These are phyloP conservation scores for Huntiella decipiens DNA, from an alignment of 2,329 filamentous ascomycete genomes.

Conservation along the genomic window DNA sequence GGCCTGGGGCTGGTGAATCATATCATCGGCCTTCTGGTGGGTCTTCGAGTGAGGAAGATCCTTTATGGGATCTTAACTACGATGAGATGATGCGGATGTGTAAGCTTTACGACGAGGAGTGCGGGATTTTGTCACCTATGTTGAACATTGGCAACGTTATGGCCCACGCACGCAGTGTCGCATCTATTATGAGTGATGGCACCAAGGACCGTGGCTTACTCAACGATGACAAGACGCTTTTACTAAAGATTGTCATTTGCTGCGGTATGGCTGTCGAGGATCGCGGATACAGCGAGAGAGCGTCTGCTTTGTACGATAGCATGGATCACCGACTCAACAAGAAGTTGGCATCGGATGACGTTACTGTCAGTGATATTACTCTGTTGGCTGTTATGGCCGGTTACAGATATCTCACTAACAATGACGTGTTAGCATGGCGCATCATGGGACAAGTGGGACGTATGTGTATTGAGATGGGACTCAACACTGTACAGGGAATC, in stretches of 20 bases:
- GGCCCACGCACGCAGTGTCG: slow-evolving; percentile 48
- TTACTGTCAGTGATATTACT: slow-evolving; percentile 28
- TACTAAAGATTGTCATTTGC: slow-evolving; percentile 71
- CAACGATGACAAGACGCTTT: slow-evolving; percentile 37
- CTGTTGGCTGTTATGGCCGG: slow-evolving; percentile 34
- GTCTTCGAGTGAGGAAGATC: slow-evolving; percentile 32
- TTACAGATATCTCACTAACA: slow-evolving; percentile 71
- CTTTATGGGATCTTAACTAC: slow-evolving; percentile 58
- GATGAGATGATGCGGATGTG: slow-evolving; percentile 68
- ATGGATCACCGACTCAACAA: slow-evolving; percentile 54
- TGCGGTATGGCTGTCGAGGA: slow-evolving; percentile 60
- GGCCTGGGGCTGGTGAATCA: neutral
- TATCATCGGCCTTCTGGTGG: slow-evolving; percentile 4
- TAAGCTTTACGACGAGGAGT: slow-evolving; percentile 69
- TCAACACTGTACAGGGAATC: slow-evolving; percentile 64
- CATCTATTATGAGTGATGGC: slow-evolving; percentile 46
- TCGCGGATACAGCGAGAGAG: slow-evolving; percentile 58
- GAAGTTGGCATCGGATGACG: slow-evolving; percentile 36
- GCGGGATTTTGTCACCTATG: slow-evolving; percentile 83
- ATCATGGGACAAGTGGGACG: slow-evolving; percentile 68
- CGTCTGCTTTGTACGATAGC: slow-evolving; percentile 53
- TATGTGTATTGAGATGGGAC: slow-evolving; percentile 60
- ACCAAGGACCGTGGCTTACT: slow-evolving; percentile 20
- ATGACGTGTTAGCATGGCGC: slow-evolving; percentile 73
- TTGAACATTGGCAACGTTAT: slow-evolving; percentile 55